These are phyloP conservation scores for Incumbomyces lentus DNA, from an alignment of 2,329 filamentous ascomycete species.

Conservation along the genomic window DNA sequence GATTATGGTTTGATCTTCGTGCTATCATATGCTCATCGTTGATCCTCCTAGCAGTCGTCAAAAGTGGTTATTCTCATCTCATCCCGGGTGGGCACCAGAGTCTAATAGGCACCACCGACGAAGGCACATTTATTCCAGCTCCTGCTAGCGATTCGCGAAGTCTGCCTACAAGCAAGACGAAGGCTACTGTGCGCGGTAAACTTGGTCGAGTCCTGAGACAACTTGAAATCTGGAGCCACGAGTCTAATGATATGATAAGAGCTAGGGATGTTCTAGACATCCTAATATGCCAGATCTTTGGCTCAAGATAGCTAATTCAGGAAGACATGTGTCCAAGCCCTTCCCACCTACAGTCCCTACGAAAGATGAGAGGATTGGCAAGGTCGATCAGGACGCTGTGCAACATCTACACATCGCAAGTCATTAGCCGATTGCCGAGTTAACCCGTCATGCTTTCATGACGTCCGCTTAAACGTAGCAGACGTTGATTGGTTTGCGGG, in stretches of 20 bases:
- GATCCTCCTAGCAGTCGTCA: slow-evolving; percentile 19
- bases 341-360: no score
- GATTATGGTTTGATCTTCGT: slow-evolving; percentile 23
- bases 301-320: not conserved
- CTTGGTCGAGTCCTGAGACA: slow-evolving; percentile 7
- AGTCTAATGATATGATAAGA: slow-evolving; percentile 7
- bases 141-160: not conserved
- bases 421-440: no score
- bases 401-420: no score
- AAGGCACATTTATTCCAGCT: not conserved
- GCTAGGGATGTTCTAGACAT: slow-evolving; percentile 1
- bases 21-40: slow-evolving; percentile 18
- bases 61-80: slow-evolving; percentile 18
- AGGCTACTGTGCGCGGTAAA: slow-evolving; percentile 1
- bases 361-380: no score
- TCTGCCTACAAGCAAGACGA: not conserved
- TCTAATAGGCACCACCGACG: not conserved
- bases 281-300: not conserved
- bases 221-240: slow-evolving; percentile 9
- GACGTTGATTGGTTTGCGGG: no score
- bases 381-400: no score
- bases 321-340: no score
- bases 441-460: no score
- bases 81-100: slow-evolving; percentile 8
- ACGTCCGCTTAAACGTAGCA: no score